Conservation (phyloP, 2,329 filamentous ascomycete species). For the Aspergillus felis region DNA sequence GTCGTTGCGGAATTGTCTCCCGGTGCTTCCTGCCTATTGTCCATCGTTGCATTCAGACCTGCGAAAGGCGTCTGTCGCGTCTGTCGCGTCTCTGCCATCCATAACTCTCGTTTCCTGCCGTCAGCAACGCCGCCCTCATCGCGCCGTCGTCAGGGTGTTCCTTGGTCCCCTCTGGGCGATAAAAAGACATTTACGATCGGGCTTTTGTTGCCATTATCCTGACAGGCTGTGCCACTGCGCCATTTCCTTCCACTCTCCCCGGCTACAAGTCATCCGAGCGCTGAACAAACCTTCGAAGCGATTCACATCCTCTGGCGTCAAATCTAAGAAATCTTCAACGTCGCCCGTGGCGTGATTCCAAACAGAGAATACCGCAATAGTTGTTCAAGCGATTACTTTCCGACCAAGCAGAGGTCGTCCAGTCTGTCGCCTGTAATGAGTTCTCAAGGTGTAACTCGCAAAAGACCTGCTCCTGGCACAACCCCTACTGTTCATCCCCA, state of each 20-base stretch:
- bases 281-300: not conserved
- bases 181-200: slow-evolving; percentile 15
- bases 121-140: slow-evolving; percentile 1
- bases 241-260: slow-evolving; percentile 2
- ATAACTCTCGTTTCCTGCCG: slow-evolving; percentile 4
- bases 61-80: slow-evolving; percentile 10
- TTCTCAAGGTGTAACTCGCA: slow-evolving; percentile 51
- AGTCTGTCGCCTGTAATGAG: slow-evolving; percentile 28
- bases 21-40: not conserved
- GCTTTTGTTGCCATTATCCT: slow-evolving; percentile 2
- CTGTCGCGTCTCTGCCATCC: slow-evolving; percentile 13
- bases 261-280: not conserved
- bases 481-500: slow-evolving; percentile 58
- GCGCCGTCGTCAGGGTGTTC: not conserved
- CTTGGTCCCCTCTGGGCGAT: slow-evolving; percentile 3
- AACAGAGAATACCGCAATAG: not conserved
- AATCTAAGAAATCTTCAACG: not conserved
- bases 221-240: slow-evolving; percentile 7
- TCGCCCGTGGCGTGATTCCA: not conserved
- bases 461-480: slow-evolving; percentile 70
- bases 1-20: not conserved
- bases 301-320: not conserved
- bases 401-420: slow-evolving; percentile 8
- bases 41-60: slow-evolving; percentile 3
- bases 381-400: not conserved